phyloP scores from a whole-genome alignment of 371 early-diverging fungal species.

The Rhizomucor miehei region DNA sequence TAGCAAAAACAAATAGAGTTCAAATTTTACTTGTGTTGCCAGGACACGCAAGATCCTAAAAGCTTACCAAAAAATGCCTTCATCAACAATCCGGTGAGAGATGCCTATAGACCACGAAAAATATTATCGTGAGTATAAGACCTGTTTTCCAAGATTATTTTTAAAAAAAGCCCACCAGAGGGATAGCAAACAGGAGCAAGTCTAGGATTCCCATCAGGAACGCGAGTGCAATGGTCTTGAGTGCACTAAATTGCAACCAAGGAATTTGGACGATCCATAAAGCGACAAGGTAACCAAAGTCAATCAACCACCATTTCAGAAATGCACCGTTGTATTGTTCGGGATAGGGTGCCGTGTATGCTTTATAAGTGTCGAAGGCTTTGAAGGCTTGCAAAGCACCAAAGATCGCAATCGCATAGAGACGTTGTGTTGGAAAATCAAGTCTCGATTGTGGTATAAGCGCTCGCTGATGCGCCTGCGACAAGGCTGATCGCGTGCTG shows the following conservation, averaged over 20 bases:
- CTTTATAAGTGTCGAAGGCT: slow-evolving; percentile 16
- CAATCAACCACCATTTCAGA: slow-evolving; percentile 33
- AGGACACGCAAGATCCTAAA: not conserved
- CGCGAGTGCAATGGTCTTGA: slow-evolving; percentile 26
- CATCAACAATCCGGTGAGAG: slow-evolving; percentile 8
- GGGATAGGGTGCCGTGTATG: slow-evolving; percentile 25
- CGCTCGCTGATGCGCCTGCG: slow-evolving; percentile 29
- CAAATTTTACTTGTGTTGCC: not conserved
- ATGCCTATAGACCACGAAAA: slow-evolving; percentile 1
- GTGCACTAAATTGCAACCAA: slow-evolving; percentile 41
- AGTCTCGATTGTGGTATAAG: slow-evolving; percentile 34
- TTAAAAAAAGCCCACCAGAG: slow-evolving; percentile 25
- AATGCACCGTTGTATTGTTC: slow-evolving; percentile 23
- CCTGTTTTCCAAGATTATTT: too few species aligned
- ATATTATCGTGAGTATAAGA: not conserved
- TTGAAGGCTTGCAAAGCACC: slow-evolving; percentile 33
- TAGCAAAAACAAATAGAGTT: slow-evolving; percentile 2
- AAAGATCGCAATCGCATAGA: slow-evolving; percentile 36
- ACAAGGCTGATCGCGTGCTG: slow-evolving; percentile 6
- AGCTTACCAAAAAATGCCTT: slow-evolving; percentile 13
- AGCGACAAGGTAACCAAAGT: slow-evolving; percentile 24
- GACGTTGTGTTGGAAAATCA: slow-evolving; percentile 46
- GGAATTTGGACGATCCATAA: slow-evolving; percentile 41
- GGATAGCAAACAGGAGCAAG: slow-evolving; percentile 25
- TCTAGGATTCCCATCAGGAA: slow-evolving; percentile 15